Conservation (phyloP, 352 stramenopile species). For the Phytophthora agathidicida region DNA sequence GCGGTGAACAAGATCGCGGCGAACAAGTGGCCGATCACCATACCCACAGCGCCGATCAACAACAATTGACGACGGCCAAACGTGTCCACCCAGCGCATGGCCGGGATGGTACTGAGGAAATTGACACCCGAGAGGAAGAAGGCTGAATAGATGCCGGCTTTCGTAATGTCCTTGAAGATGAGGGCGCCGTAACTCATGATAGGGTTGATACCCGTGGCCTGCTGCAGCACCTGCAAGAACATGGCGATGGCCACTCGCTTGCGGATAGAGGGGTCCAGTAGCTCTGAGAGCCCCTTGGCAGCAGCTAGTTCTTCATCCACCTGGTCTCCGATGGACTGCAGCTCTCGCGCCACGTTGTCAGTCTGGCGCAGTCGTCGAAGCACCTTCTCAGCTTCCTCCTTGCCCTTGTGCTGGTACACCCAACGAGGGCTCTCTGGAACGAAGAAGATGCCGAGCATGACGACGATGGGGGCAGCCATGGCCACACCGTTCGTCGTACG, state of each 20-base stretch:
- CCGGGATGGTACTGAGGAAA: constrained; percentile 35
- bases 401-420: constrained; percentile 34
- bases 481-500: constrained; percentile 36
- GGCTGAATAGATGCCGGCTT: constrained; percentile 24
- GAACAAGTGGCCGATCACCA: constrained; percentile 36
- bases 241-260: constrained; percentile 34
- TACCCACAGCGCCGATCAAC: constrained; percentile 36
- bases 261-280: constrained; percentile 28
- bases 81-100: constrained; percentile 41
- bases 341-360: constrained; percentile 31
- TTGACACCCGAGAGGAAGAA: constrained; percentile 42
- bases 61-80: constrained; percentile 36
- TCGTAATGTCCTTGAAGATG: constrained; percentile 39
- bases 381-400: constrained; percentile 25
- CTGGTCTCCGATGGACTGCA: constrained; percentile 45
- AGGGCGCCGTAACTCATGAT: constrained; percentile 38
- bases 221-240: constrained; percentile 38
- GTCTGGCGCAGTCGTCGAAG: constrained; percentile 35
- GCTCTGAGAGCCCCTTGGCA: constrained; percentile 25
- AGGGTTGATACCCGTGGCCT: constrained; percentile 41
- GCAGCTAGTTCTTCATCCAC: constrained; percentile 25
- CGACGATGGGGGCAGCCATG: constrained; percentile 29
- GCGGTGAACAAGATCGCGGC: constrained; percentile 35
- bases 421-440: too few species aligned
- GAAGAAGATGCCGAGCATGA: constrained; percentile 39